These are phyloP conservation scores for Brassica cretica DNA, from an alignment of 345 rosid species.

Conservation along the genomic window DNA sequence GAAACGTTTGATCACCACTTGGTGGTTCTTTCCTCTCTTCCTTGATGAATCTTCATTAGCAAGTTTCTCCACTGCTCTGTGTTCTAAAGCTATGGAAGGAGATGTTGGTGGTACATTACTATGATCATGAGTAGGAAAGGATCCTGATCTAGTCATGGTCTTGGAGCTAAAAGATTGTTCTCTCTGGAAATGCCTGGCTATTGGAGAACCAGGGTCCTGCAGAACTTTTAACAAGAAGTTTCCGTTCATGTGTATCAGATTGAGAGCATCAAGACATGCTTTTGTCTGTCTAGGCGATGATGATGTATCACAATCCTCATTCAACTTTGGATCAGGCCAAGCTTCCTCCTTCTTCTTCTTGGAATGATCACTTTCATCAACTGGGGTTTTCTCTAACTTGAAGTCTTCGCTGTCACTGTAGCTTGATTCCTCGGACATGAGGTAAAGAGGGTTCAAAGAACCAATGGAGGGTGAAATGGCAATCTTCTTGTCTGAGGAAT, in stretches of 20 bases:
- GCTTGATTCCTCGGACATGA: constrained; percentile 1
- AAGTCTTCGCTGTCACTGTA: background rate
- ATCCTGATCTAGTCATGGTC: background rate
- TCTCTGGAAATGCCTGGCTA: background rate
- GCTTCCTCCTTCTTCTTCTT: background rate
- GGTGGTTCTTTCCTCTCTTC: background rate
- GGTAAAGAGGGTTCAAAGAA: background rate
- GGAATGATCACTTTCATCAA: background rate
- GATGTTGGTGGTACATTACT: background rate
- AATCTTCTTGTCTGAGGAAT: background rate
- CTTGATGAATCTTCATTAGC: background rate
- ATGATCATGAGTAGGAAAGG: background rate
- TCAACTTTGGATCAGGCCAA: background rate
- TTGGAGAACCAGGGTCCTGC: background rate
- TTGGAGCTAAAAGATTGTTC: background rate
- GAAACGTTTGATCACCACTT: background rate
- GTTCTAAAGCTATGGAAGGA: background rate
- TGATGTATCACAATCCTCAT: background rate
- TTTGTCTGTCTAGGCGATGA: background rate
- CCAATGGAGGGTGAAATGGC: background rate
- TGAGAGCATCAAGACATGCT: constrained; percentile 1
- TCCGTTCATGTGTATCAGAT: background rate
- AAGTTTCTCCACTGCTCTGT: background rate
- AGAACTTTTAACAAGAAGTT: background rate
- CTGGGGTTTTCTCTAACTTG: background rate